Conservation (phyloP, 805 yeast genomes). For the Candida bentonensis region DNA sequence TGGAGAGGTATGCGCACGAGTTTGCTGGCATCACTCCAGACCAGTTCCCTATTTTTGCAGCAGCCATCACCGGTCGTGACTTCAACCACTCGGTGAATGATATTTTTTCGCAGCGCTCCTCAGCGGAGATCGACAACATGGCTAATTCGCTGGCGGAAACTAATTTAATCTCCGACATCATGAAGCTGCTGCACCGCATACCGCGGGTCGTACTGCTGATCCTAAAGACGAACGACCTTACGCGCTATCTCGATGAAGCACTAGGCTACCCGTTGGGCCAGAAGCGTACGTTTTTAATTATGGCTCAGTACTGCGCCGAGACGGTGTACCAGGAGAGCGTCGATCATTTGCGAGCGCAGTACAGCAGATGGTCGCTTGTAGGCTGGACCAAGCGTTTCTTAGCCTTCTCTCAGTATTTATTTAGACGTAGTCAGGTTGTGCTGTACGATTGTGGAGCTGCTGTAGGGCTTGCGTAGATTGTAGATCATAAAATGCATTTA, state of each 20-base stretch:
- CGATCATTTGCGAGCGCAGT: constrained; percentile 23
- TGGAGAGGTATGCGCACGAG: constrained; percentile 60
- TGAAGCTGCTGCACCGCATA: constrained; percentile 62
- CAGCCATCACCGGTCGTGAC: constrained; percentile 92
- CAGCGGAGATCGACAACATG: constrained; percentile 56
- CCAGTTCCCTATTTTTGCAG: constrained; percentile 73
- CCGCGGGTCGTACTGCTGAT: constrained; percentile 80
- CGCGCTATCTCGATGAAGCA: constrained; percentile 76
- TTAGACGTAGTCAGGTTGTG: neutral
- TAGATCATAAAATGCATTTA: no score
- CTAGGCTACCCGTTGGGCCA: constrained; percentile 74
- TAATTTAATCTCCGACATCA: constrained; percentile 56
- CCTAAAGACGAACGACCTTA: constrained; percentile 85
- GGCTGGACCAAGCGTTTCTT: neutral
- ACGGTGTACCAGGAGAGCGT: constrained; percentile 58
- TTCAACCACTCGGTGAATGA: constrained; percentile 58
- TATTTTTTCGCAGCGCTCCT: constrained; percentile 37
- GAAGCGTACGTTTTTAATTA: constrained; percentile 72
- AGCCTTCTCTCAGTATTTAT: neutral
- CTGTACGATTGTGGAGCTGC: constrained; percentile 1
- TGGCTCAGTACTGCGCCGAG: constrained; percentile 81
- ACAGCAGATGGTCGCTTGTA: constrained; percentile 3
- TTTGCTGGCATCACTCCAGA: constrained; percentile 69
- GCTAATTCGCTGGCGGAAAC: constrained; percentile 45
- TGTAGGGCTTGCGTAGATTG: neutral